These are phyloP conservation scores for Claviceps quebecensis DNA, from an alignment of 2,329 filamentous ascomycete species.

Conservation along the genomic window DNA sequence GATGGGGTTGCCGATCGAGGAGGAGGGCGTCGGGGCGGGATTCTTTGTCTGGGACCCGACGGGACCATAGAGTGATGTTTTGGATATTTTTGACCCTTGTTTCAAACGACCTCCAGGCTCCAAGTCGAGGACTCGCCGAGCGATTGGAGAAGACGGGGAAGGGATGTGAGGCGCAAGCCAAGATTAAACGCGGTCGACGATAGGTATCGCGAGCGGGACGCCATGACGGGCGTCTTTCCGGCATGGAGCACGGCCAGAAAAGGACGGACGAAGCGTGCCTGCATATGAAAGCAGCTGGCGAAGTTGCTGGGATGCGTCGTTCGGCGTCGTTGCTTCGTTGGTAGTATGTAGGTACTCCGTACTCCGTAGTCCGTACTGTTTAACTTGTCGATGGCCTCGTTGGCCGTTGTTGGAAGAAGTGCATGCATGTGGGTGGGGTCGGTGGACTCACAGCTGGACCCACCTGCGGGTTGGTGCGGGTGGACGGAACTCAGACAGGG, in stretches of 20 bases:
- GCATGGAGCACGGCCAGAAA: background rate
- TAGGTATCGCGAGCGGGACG: background rate
- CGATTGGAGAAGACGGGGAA: background rate
- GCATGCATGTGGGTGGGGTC: background rate
- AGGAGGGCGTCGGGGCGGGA: conserved; percentile 8
- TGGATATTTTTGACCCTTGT: conserved; percentile 8
- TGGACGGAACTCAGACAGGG: too few relatives aligned
- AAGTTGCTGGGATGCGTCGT: conserved; percentile 2
- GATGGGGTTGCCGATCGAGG: conserved; percentile 13
- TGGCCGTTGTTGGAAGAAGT: background rate
- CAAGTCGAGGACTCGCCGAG: conserved; percentile 3
- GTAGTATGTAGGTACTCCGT: too few relatives aligned
- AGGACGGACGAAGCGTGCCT: conserved; percentile 3
- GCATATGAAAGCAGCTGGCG: conserved; percentile 1
- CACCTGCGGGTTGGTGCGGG: too few relatives aligned
- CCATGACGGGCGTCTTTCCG: background rate
- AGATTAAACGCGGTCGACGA: background rate
- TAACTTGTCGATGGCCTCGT: too few relatives aligned
- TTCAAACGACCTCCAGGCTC: conserved; percentile 9
- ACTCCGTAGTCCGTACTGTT: too few relatives aligned
- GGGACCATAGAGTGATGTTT: conserved; percentile 15
- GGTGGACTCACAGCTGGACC: background rate
- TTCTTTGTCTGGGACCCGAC: conserved; percentile 11
- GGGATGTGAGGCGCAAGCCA: conserved; percentile 6
- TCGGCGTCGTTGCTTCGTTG: background rate